A percentile compares a stretch with the other conserved stretches of the same genome.
phyloP scores from a whole-genome alignment of 228 moss, liverwort and hornwort species.

The Sphagnum magellanicum region DNA sequence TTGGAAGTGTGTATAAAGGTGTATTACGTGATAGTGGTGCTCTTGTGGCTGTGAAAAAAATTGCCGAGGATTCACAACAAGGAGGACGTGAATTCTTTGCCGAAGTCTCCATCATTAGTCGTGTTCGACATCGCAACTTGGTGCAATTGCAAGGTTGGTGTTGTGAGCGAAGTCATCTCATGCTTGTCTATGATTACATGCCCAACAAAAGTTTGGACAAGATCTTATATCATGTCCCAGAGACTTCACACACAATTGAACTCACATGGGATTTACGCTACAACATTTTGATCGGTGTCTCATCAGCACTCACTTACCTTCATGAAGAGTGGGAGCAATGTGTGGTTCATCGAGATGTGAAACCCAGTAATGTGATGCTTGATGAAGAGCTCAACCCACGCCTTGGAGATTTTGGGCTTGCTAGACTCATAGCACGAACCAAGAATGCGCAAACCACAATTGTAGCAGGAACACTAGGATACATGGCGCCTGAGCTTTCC shows the following conservation, averaged over 20 bases:
- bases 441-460: slow-evolving; percentile 46
- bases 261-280: slow-evolving; percentile 26
- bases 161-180: slow-evolving; percentile 17
- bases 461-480: slow-evolving; percentile 45
- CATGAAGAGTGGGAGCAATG: slow-evolving; percentile 53
- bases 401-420: slow-evolving; percentile 46
- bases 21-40: slow-evolving; percentile 9
- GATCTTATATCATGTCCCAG: slow-evolving; percentile 10
- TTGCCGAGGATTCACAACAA: slow-evolving; percentile 19
- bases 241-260: not conserved
- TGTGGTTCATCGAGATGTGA: slow-evolving; percentile 45
- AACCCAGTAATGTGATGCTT: slow-evolving; percentile 47
- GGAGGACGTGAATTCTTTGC: slow-evolving; percentile 39
- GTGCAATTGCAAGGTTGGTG: slow-evolving; percentile 46
- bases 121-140: slow-evolving; percentile 41
- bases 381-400: slow-evolving; percentile 29
- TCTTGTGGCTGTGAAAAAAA: slow-evolving; percentile 38
- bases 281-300: slow-evolving; percentile 25
- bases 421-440: slow-evolving; percentile 41
- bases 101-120: slow-evolving; percentile 35
- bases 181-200: slow-evolving; percentile 49
- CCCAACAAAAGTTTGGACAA: slow-evolving; percentile 40
- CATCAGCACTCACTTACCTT: slow-evolving; percentile 35
- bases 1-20: slow-evolving; percentile 42
- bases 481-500: slow-evolving; percentile 50